Evolutionary conservation across 805 yeast species (phyloP).

Genomic region (Wickerhamiella cacticola): DNA sequence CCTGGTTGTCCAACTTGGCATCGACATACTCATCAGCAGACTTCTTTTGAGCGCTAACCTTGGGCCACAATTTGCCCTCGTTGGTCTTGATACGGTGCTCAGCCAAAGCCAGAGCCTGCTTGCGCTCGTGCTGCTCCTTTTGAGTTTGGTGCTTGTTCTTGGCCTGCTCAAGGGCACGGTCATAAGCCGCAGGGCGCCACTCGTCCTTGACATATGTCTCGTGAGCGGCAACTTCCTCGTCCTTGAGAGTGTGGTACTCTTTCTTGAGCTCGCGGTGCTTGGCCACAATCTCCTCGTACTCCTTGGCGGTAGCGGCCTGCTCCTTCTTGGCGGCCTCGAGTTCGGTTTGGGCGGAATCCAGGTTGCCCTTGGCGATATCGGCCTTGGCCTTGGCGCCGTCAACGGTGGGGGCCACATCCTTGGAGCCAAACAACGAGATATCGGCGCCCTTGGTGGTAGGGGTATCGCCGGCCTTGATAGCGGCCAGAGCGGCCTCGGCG

Average conservation of each 20-base stretch:
- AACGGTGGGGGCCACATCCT: not conserved
- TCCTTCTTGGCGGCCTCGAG: constrained; percentile 8
- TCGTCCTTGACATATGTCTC: constrained; percentile 18
- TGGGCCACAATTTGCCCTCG: constrained; percentile 11
- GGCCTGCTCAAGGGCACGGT: constrained; percentile 15
- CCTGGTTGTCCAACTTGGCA: not conserved
- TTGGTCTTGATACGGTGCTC: constrained; percentile 7
- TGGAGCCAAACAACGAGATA: not conserved
- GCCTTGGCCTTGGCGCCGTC: constrained; percentile 12
- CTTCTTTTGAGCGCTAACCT: constrained; percentile 1
- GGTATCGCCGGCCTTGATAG: constrained; percentile 8
- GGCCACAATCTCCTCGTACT: constrained; percentile 6
- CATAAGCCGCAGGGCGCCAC: constrained; percentile 13
- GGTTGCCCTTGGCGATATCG: constrained; percentile 3
- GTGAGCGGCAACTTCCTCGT: constrained; percentile 14
- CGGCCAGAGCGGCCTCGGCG: constrained; percentile 14
- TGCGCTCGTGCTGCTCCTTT: constrained; percentile 15
- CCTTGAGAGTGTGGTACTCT: constrained; percentile 11
- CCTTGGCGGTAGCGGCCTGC: constrained; percentile 4
- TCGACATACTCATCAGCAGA: constrained; percentile 1
- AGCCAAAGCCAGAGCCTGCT: constrained; percentile 9
- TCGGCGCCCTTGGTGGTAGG: not conserved
- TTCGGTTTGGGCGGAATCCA: constrained; percentile 1
- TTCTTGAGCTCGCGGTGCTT: constrained; percentile 12
- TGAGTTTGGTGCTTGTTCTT: constrained; percentile 16